Evolutionary conservation across 768 basidiomycete genomes (phyloP), one percentile per base, ranked within the genome.

Genomic region (Lactarius tabidus): DNA sequence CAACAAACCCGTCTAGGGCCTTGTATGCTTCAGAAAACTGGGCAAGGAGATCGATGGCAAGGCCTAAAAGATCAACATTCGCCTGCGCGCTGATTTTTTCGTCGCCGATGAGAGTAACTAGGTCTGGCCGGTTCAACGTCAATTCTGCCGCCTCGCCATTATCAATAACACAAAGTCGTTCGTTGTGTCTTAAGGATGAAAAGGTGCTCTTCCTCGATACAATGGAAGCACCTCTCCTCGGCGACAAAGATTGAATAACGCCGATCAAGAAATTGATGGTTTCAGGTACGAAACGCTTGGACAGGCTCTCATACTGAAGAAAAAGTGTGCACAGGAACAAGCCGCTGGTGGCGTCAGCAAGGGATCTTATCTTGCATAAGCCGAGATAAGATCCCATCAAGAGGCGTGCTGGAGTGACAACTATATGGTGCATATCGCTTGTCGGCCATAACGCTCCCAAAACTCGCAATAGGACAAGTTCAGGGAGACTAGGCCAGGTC

Each of bases 321-420:
- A 92, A 86, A 3, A 98, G 77, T 1, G 92, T 90, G 74, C 89
- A 93, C 26, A 98, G 77, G 79, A 97, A 97, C 48, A 98, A 77
- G 1, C 97, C 97, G 61, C 89, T 89, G 1, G 89, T 82, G 57
- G 98, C 72, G 75, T 99, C 95, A 20, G 76, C 66, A 18, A 91
- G 72, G 14, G 85, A 84, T 58, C 95, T 84, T 1, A 98, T 82
- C 5, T 94, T 87, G 61, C 86, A 84, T 33, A 99, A 80, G 9
- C 88, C 88, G 20, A 99, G 87, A 73, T 98, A 98, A 54, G 93
- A 88, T 1, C 91, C 93, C 80, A 97, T 91, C 61, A 98, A 82
- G 20, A 98, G 77, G 57, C 93, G 84, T 0, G 95, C 84, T 0
- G 95, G 93, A 0, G 92, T 90, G 23, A 93, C 79, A 54, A 98